Percentiles rank a stretch among this genome's conserved stretches.
Conservation (phyloP, 805 yeast species). For the Kodamaea sagamina region DNA sequence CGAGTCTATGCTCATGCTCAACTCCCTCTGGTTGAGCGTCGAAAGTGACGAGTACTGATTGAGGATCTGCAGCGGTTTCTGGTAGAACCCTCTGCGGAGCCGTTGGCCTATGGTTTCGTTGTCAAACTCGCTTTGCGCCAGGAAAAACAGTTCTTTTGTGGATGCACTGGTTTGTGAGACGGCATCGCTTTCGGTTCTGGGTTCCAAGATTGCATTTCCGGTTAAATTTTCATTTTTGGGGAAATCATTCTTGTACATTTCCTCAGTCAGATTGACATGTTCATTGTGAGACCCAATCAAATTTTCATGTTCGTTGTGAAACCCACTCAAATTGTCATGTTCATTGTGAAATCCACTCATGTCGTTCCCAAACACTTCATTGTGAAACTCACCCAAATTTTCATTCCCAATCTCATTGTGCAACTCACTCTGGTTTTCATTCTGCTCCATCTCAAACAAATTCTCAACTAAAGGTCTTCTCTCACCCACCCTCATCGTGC, state of each 20-base stretch:
- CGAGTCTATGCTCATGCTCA: slow-evolving; percentile 24
- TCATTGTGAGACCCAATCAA: no score
- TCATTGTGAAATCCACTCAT: no score
- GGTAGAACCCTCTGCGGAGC: slow-evolving; percentile 15
- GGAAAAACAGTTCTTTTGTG: slow-evolving; percentile 11
- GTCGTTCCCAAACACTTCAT: no score
- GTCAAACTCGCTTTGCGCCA: slow-evolving; percentile 16
- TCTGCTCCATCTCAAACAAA: slow-evolving; percentile 6
- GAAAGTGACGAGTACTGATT: slow-evolving; percentile 19
- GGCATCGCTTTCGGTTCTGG: not conserved
- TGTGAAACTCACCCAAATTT: no score
- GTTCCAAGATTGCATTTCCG: not conserved
- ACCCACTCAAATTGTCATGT: no score
- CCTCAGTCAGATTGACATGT: no score
- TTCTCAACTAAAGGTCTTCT: not conserved
- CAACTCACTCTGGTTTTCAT: no score
- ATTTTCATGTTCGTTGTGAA: no score
- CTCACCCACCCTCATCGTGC: not conserved
- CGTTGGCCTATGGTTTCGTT: slow-evolving; percentile 4
- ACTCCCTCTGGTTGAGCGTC: slow-evolving; percentile 11
- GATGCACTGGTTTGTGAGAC: not conserved
- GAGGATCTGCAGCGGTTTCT: slow-evolving; percentile 30
- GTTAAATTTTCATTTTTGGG: no score
- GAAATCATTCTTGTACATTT: no score
- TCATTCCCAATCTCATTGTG: no score